Base-by-base conservation (phyloP, 2,329 filamentous ascomycete species). In the Fusarium fujikuroi region DNA sequence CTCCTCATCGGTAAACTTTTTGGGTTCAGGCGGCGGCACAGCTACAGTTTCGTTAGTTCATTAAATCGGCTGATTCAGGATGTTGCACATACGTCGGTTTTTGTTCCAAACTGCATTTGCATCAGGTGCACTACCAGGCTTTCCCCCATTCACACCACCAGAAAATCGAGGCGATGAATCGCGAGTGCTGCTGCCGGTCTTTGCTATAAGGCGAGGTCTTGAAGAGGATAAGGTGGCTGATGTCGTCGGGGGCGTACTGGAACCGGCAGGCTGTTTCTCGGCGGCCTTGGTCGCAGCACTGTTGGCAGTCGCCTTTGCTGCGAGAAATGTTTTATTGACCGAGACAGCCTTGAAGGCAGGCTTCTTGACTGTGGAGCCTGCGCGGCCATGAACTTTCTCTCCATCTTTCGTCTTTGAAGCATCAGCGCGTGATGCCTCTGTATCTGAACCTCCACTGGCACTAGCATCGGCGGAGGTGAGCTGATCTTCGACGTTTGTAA, bases 1-100 rank as follows among this genome's bases (percentile, higher is more conserved):
- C 79, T 97, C 94, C 80, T 97, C 94, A 76, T 97, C 94, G 8
- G 94, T 95, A 66, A 95, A 91, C 79, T 95, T 93, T 80, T 94
- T 94, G 9, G 92, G 91, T 68, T 94, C 92, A 11, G 92, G 90
- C 11, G 88, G 87, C 60, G 91, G 88, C 11, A 86, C 85, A 58
- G 90, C 90, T 92, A 75, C 46, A 53, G 40, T 62, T 50, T 50
- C 23, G 80, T 74, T 63, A 78, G 75, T 68, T 56, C 68, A 52
- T 57, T 42, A 16, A 32, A 34, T 40, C 52, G 59, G 47, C 61
- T 37, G 53, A 47, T 49, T 36, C 47, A n/a, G 18, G 39, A 40
- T 58, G 30, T 32, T 57, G 47, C 59, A 85, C 91, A 80, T 88
- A 92, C 93, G 92, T 85, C 92, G 88, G 80, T 96, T 97, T 83